Conservation (phyloP, 106 monocot species). For the Xerophyta viscosa region DNA sequence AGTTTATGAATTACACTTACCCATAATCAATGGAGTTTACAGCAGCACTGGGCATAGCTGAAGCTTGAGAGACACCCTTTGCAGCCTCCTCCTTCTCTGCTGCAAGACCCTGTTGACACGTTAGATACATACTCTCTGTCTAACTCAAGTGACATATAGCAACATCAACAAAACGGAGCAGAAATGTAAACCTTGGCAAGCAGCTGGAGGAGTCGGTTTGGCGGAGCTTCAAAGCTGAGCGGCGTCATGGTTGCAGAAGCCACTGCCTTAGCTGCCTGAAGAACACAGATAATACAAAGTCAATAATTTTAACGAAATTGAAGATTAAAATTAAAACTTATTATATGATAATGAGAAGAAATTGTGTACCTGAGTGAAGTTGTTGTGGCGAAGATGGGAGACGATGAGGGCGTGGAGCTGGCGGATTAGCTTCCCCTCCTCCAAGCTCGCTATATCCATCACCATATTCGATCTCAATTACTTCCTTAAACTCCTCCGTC, state of each 20-base stretch:
- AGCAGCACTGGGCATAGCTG: constrained; percentile 13
- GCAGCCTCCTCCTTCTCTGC: constrained; percentile 54
- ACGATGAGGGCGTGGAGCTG: constrained; percentile 73
- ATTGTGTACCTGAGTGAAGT: constrained; percentile 42
- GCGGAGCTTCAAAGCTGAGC: constrained; percentile 29
- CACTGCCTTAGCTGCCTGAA: constrained; percentile 71
- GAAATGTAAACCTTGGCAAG: constrained; percentile 61
- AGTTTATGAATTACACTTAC: constrained; percentile 15
- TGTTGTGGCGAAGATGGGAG: constrained; percentile 66
- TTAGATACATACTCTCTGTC: too few species aligned
- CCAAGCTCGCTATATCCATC: neutral
- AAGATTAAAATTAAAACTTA: neutral
- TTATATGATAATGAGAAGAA: neutral
- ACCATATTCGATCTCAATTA: too few species aligned
- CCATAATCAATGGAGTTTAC: constrained; percentile 62
- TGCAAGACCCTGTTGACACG: constrained; percentile 66
- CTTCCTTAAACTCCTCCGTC: too few species aligned
- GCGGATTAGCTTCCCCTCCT: constrained; percentile 74
- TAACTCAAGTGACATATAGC: neutral
- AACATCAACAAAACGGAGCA: neutral
- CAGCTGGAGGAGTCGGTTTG: constrained; percentile 64
- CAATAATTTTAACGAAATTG: neutral
- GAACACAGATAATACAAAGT: neutral
- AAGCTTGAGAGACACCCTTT: constrained; percentile 17
- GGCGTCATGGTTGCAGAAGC: constrained; percentile 80